These are phyloP conservation scores for Dactylorhiza incarnata DNA, from an alignment of 106 monocot genomes.

Conservation along the genomic window DNA sequence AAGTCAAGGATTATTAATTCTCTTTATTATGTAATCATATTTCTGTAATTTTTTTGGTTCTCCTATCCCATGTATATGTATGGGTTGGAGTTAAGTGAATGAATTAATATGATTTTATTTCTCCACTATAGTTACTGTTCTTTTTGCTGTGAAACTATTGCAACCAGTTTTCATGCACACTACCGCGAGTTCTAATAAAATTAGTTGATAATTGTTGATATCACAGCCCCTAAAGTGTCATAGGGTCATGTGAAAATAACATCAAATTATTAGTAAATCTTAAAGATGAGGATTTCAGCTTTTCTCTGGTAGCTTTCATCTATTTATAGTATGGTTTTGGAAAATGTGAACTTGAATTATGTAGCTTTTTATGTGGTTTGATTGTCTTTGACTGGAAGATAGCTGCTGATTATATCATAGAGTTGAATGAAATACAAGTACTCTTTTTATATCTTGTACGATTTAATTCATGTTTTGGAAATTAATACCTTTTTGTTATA, in stretches of 20 bases:
- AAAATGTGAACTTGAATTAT: background rate
- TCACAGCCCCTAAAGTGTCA: background rate
- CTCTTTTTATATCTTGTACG: background rate
- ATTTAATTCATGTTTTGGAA: background rate
- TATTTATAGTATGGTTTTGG: background rate
- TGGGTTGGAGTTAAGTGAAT: too few species aligned
- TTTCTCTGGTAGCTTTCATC: background rate
- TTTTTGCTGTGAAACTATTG: too few species aligned
- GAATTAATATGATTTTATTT: too few species aligned
- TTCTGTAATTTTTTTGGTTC: too few species aligned
- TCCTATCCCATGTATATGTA: too few species aligned
- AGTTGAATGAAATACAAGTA: background rate
- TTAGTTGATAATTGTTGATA: too few species aligned
- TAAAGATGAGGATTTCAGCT: background rate
- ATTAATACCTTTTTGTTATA: conserved; percentile 12
- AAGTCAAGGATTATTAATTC: too few species aligned
- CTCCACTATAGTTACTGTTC: too few species aligned
- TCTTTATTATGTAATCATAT: too few species aligned
- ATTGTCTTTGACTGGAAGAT: background rate
- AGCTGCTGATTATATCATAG: background rate
- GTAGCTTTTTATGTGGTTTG: background rate
- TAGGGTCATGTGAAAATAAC: background rate
- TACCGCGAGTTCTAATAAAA: too few species aligned
- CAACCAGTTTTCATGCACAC: too few species aligned
- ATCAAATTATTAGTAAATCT: background rate